Percentiles rank a stretch among this genome's conserved stretches.
Conservation (phyloP, 257 asterid species). For the Przewalskia tangutica region DNA sequence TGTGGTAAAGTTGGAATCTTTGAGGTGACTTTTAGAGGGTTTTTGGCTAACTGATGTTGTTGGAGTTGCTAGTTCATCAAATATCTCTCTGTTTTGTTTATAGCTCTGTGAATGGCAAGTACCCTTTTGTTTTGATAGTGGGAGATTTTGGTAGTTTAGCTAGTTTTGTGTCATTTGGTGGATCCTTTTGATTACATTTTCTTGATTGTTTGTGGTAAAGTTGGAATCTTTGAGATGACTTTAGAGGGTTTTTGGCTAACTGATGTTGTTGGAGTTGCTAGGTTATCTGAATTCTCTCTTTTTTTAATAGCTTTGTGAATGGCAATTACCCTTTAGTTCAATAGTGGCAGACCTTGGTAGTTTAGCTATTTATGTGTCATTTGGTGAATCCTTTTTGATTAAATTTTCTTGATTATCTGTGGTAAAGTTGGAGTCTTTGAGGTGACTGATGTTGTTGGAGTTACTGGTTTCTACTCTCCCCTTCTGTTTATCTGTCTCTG, state of each 20-base stretch:
- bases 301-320: background rate
- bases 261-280: background rate
- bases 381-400: background rate
- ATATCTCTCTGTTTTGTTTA: background rate
- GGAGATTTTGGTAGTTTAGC: background rate
- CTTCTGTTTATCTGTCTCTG: background rate
- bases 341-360: background rate
- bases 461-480: background rate
- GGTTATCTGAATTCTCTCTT: too few relatives aligned
- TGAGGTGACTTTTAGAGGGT: background rate
- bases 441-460: background rate
- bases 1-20: slow-evolving; percentile 1
- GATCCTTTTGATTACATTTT: background rate
- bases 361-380: background rate
- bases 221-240: background rate
- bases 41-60: background rate
- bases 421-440: background rate
- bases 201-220: background rate
- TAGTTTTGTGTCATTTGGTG: too few relatives aligned
- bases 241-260: background rate
- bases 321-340: background rate
- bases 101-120: background rate
- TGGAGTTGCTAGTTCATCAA: background rate
- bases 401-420: background rate
- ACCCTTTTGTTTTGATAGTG: background rate